Conservation (phyloP, 192 early-diverging fungal species). For the Backusella macrospora region DNA sequence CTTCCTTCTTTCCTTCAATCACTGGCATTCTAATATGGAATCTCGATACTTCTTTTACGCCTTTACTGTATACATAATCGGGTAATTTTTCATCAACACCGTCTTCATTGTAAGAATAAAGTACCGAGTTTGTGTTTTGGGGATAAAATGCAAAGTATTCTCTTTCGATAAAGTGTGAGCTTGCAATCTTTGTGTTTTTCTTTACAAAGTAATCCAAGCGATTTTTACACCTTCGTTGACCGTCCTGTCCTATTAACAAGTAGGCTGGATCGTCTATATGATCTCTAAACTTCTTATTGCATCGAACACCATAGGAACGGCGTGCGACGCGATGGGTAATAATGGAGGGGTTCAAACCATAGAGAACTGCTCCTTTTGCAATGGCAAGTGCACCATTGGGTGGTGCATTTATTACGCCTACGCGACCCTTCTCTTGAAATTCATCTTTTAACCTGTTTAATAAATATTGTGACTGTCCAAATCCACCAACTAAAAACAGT, state of each 20-base stretch:
- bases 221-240: slow-evolving; percentile 1
- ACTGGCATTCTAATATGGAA: not conserved
- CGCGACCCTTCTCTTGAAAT: slow-evolving; percentile 35
- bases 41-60: not conserved
- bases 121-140: not conserved
- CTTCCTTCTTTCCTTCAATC: not conserved
- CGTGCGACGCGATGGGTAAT: slow-evolving; percentile 41
- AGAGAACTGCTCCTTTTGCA: slow-evolving; percentile 46
- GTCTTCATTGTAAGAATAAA: not conserved
- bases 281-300: slow-evolving; percentile 2
- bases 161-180: not conserved
- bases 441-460: slow-evolving; percentile 34
- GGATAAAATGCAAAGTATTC: not conserved
- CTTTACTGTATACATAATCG: not conserved
- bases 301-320: slow-evolving; percentile 41
- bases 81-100: not conserved
- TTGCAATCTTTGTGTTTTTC: not conserved
- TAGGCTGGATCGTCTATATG: not conserved
- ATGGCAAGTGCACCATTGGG: slow-evolving; percentile 47
- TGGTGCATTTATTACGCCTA: slow-evolving; percentile 41
- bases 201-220: not conserved
- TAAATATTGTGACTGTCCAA: slow-evolving; percentile 46
- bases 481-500: slow-evolving; percentile 52
- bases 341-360: slow-evolving; percentile 37
- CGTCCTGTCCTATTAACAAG: not conserved